Conservation (phyloP, 2,329 filamentous ascomycete species). For the Paecilomyces fulvus region DNA sequence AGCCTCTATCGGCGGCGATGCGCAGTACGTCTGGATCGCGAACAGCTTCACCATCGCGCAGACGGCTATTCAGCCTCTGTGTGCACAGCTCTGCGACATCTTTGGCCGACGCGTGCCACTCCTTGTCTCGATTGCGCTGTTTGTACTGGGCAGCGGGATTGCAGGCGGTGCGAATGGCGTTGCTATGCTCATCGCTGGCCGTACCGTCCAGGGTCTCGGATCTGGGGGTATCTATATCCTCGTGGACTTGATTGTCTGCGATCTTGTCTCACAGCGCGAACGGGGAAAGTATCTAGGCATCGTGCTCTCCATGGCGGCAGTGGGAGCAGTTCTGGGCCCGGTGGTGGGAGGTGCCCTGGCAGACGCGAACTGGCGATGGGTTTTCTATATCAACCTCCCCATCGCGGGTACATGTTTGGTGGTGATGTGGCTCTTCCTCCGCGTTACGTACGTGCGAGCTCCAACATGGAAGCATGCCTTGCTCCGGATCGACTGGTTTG, state of each 20-base stretch:
- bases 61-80: conserved; percentile 42
- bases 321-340: conserved; percentile 42
- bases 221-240: conserved; percentile 36
- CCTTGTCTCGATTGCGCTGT: conserved; percentile 37
- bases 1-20: not conserved
- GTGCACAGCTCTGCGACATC: conserved; percentile 45
- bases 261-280: conserved; percentile 36
- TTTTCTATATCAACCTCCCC: conserved; percentile 24
- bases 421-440: conserved; percentile 17
- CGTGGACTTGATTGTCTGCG: conserved; percentile 38
- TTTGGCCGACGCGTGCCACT: conserved; percentile 42
- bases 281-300: conserved; percentile 19
- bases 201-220: conserved; percentile 47
- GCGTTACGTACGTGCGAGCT: conserved; percentile 7
- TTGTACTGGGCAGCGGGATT: conserved; percentile 46
- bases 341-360: conserved; percentile 26
- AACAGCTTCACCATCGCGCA: not conserved
- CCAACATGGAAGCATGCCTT: conserved; percentile 3
- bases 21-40: not conserved
- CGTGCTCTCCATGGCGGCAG: conserved; percentile 11
- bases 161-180: conserved; percentile 39
- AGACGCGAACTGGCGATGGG: conserved; percentile 15
- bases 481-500: conserved; percentile 19
- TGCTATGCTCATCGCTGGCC: conserved; percentile 46
- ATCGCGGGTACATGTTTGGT: conserved; percentile 12